Evolutionary conservation across 2,329 filamentous ascomycete genomes (phyloP).

Genomic region (Berkeleyomyces rouxiae): DNA sequence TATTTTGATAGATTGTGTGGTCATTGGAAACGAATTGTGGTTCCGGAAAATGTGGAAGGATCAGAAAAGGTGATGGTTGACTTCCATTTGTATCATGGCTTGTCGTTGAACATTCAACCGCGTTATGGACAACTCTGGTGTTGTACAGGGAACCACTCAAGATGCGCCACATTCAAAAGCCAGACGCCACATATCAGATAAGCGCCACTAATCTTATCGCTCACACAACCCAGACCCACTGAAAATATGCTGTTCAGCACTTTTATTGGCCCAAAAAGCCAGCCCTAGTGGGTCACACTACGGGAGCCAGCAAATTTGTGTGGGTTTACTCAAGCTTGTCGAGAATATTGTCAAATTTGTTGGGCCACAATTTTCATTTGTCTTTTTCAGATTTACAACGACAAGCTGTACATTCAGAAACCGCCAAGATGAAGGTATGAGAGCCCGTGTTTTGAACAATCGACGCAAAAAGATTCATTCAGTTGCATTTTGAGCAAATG

Average conservation of each 20-base stretch:
- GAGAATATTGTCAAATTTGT: slow-evolving; percentile 8
- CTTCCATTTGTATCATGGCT: neutral
- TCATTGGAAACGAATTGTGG: neutral
- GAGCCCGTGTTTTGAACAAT: neutral
- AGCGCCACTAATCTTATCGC: slow-evolving; percentile 6
- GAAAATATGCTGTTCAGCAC: neutral
- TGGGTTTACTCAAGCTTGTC: neutral
- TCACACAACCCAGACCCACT: neutral
- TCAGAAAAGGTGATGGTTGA: neutral
- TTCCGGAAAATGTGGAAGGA: neutral
- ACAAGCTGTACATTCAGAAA: slow-evolving; percentile 14
- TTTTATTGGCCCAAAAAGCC: slow-evolving; percentile 5
- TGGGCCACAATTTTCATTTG: neutral
- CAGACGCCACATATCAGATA: neutral
- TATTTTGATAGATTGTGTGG: slow-evolving; percentile 20
- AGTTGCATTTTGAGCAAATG: neutral
- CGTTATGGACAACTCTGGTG: neutral
- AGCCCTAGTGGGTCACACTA: slow-evolving; percentile 14
- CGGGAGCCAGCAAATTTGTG: slow-evolving; percentile 4
- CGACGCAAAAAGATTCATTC: slow-evolving; percentile 1
- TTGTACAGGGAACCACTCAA: neutral
- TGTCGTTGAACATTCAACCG: neutral
- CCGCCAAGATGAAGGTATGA: slow-evolving; percentile 14
- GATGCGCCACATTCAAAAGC: neutral
- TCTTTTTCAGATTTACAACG: slow-evolving; percentile 5